Evolutionary conservation across 352 stramenopile genomes (phyloP).

Genomic region (Pythium volutum): DNA sequence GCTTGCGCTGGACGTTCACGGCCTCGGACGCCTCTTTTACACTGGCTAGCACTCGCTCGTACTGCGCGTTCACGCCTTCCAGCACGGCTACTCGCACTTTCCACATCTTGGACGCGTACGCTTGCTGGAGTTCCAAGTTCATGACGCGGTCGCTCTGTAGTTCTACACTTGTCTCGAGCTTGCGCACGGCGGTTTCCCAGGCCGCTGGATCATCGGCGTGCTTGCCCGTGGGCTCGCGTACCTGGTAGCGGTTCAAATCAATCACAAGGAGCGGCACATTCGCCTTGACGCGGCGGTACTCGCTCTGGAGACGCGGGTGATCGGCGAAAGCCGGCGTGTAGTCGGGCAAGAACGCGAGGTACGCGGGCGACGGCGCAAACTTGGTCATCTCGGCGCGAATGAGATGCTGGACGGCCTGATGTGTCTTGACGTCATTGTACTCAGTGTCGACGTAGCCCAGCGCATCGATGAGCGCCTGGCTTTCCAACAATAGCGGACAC

Average conservation of each 20-base stretch:
- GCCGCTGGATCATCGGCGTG: constrained; percentile 34
- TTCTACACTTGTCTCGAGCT: constrained; percentile 53
- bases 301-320: constrained; percentile 51
- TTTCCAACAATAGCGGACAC: constrained; percentile 60
- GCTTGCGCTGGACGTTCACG: constrained; percentile 62
- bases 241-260: constrained; percentile 70
- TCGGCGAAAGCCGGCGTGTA: constrained; percentile 54
- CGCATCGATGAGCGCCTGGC: constrained; percentile 63
- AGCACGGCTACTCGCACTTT: constrained; percentile 62
- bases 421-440: constrained; percentile 41
- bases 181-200: constrained; percentile 55
- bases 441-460: constrained; percentile 75
- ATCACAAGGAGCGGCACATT: constrained; percentile 68
- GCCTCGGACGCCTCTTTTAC: constrained; percentile 38
- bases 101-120: constrained; percentile 63
- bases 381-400: constrained; percentile 74
- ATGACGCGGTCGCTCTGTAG: constrained; percentile 62
- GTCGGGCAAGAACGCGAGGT: constrained; percentile 61
- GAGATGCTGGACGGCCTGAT: constrained; percentile 58
- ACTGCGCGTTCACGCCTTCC: constrained; percentile 62
- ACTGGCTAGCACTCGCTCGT: constrained; percentile 36
- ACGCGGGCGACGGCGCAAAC: constrained; percentile 47
- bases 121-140: constrained; percentile 75
- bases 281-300: constrained; percentile 70
- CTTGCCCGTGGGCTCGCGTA: constrained; percentile 41